A percentile compares a stretch with the other conserved stretches of the same genome.
phyloP scores from a whole-genome alignment of 371 early-diverging fungal genomes.

The Circinella umbellata region DNA sequence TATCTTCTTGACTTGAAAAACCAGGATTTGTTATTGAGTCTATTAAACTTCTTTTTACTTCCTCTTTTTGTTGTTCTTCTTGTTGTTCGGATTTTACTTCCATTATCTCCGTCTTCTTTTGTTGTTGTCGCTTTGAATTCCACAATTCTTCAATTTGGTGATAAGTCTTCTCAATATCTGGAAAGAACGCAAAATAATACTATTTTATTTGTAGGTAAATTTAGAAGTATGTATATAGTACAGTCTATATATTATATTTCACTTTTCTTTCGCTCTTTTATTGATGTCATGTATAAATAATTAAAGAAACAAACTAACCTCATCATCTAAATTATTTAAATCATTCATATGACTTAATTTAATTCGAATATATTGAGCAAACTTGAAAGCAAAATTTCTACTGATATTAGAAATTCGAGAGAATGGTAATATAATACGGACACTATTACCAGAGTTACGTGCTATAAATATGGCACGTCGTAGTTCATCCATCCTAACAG shows the following conservation, averaged over 20 bases:
- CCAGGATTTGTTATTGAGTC: too few relatives aligned
- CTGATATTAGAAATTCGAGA: conserved; percentile 58
- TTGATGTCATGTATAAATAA: background rate
- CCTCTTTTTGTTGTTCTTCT: background rate
- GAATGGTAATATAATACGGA: conserved; percentile 63
- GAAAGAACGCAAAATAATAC: conserved; percentile 75
- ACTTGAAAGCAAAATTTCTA: conserved; percentile 53
- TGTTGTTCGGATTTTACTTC: background rate
- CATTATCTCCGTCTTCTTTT: too few relatives aligned
- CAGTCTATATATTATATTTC: background rate
- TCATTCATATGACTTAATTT: conserved; percentile 53
- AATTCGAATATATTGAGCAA: conserved; percentile 62
- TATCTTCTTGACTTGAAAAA: conserved; percentile 5
- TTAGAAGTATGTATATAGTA: background rate
- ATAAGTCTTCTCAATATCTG: conserved; percentile 40
- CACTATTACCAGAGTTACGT: conserved; percentile 63
- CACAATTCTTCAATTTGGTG: conserved; percentile 27
- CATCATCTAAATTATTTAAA: conserved; percentile 48
- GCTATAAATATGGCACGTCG: conserved; percentile 63
- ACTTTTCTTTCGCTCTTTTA: background rate
- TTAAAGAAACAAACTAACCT: conserved; percentile 39
- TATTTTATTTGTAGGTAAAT: conserved; percentile 15
- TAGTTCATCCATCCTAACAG: conserved; percentile 54
- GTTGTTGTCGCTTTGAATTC: conserved; percentile 7
- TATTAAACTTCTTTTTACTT: too few relatives aligned